Evolutionary conservation across 495 filamentous ascomycete species (phyloP).

Genomic region (Usnea hakonensis): DNA sequence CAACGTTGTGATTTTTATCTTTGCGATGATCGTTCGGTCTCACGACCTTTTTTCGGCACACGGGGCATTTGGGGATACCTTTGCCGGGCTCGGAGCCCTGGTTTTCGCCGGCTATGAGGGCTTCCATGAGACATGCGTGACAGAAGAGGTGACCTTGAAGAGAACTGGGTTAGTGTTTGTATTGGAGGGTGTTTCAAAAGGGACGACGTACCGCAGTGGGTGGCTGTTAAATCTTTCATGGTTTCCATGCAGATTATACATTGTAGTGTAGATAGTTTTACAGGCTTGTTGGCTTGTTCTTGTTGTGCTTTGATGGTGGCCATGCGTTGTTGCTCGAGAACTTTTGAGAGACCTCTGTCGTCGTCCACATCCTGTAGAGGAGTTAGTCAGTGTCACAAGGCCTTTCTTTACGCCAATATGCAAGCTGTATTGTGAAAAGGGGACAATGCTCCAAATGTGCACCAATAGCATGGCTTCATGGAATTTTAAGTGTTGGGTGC

Average conservation of each 20-base stretch:
- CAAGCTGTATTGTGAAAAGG: not conserved
- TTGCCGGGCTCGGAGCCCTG: slow-evolving; percentile 27
- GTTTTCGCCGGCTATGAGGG: slow-evolving; percentile 55
- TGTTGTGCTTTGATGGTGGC: slow-evolving; percentile 44
- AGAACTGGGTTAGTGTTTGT: not conserved
- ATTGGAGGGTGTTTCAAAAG: slow-evolving; percentile 2
- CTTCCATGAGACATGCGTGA: slow-evolving; percentile 67
- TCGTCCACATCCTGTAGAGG: slow-evolving; percentile 39
- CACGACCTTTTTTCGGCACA: slow-evolving; percentile 41
- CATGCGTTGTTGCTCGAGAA: slow-evolving; percentile 43
- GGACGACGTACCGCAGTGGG: slow-evolving; percentile 66
- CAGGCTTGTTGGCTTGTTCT: slow-evolving; percentile 43
- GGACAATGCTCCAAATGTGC: not conserved
- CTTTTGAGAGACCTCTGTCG: slow-evolving; percentile 36
- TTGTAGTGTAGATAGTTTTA: slow-evolving; percentile 50
- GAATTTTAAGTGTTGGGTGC: not conserved
- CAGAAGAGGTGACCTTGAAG: slow-evolving; percentile 76
- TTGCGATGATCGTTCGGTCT: slow-evolving; percentile 28
- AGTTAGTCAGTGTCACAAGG: not conserved
- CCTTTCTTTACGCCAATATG: not conserved
- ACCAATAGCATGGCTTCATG: not conserved
- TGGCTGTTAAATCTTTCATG: slow-evolving; percentile 63
- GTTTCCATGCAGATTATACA: slow-evolving; percentile 87
- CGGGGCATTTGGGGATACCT: slow-evolving; percentile 34
- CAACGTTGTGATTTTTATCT: slow-evolving; percentile 39